Conservation (phyloP, 495 filamentous ascomycete genomes). For the Monascus purpureus region DNA sequence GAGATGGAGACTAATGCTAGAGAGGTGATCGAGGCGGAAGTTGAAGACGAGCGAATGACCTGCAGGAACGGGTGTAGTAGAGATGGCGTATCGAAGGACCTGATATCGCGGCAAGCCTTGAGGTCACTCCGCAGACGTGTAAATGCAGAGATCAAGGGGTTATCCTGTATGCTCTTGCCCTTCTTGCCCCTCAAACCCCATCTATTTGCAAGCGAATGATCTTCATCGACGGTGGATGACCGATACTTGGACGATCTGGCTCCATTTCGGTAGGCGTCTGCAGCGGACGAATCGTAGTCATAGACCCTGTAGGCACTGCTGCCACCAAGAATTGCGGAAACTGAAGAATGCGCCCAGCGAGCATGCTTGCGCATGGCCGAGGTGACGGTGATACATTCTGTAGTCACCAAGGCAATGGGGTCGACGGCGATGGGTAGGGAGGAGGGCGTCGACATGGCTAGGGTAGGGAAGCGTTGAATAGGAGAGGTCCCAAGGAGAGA, state of each 20-base stretch:
- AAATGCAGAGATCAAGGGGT: slow-evolving; percentile 92
- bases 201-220: slow-evolving; percentile 43
- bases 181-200: slow-evolving; percentile 96
- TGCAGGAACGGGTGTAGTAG: slow-evolving; percentile 92
- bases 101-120: slow-evolving; percentile 86
- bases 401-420: slow-evolving; percentile 87
- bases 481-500: not conserved
- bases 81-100: slow-evolving; percentile 75
- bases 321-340: slow-evolving; percentile 87
- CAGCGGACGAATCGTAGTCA: slow-evolving; percentile 25
- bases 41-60: slow-evolving; percentile 92
- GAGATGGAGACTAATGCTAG: slow-evolving; percentile 90
- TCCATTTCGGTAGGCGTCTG: slow-evolving; percentile 23
- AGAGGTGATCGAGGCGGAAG: slow-evolving; percentile 89
- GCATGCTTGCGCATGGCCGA: slow-evolving; percentile 97
- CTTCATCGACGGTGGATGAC: slow-evolving; percentile 22
- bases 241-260: slow-evolving; percentile 7
- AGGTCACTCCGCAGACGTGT: slow-evolving; percentile 79
- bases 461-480: not conserved
- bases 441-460: slow-evolving; percentile 16
- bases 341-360: slow-evolving; percentile 90
- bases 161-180: slow-evolving; percentile 96
- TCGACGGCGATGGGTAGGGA: slow-evolving; percentile 64
- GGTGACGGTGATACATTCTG: slow-evolving; percentile 97
- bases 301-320: slow-evolving; percentile 40